Evolutionary conservation across 2,329 filamentous ascomycete species (phyloP), one percentile per base, ranked within the genome.

Genomic region (Colletotrichum eleusines): DNA sequence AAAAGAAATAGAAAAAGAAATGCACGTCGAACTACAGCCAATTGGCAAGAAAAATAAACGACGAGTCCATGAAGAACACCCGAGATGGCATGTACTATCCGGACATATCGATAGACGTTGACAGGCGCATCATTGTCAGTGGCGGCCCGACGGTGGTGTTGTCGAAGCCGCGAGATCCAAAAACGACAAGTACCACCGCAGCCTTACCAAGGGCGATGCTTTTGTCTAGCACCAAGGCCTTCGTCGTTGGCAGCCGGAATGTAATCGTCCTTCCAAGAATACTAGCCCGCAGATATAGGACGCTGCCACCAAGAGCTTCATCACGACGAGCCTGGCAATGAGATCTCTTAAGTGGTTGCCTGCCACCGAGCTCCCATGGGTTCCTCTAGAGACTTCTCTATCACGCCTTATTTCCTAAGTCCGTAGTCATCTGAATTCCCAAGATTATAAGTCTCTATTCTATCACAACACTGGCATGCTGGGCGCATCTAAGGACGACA

Each of bases 61-160:
- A 76, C 23, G 74, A 73, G 20, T 76, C 75, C 40, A 75, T 81
- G 4, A 76, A 77, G 40, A 75, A 84, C 66, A 87, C 83, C 11
- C 12, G 80, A 2, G 84, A 87, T 71, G 84, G 87, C 73, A 87
- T 87, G 85, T 87, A 87, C 72, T 88, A 86, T 73, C 86, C 87
- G 0, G 87, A 86, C 78, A 81, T 16, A 11, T 40, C 14, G 12
- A 40, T 40, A 12, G 38, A 40, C 38, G 12, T 14, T 40, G 38
- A 14, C 11, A 16, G 38, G 38, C 38, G 35, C 11, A 81, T 87
- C 5, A 75, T 89, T 1, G 83, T 90, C 5, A 86, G 84, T 0
- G 88, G 88, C 7, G 88, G 88, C 0, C 82, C 83, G 33, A 80
- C 83, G 64, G 83, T 83, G 6, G 75, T 77, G 16, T 38, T 18